Conservation (phyloP, 176 grass and related monocot genomes). For the Hordeum marinum region DNA sequence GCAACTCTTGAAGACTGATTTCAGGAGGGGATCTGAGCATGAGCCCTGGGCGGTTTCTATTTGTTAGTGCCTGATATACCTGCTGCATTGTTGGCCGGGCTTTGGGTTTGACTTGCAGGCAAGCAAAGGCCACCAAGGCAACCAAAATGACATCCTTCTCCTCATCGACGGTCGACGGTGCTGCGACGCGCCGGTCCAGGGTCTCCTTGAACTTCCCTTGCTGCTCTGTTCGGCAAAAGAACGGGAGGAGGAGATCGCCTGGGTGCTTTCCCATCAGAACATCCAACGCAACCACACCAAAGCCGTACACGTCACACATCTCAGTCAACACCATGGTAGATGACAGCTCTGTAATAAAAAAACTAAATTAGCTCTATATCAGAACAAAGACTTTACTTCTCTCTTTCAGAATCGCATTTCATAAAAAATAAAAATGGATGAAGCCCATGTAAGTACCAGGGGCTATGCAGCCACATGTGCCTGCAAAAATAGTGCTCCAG, state of each 20-base stretch:
- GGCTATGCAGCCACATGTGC: conserved; percentile 34
- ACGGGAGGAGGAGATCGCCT: conserved; percentile 6
- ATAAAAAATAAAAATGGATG: background rate
- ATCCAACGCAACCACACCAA: conserved; percentile 17
- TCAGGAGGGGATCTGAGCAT: background rate
- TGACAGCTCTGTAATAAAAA: background rate
- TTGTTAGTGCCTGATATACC: background rate
- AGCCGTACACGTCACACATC: conserved; percentile 25
- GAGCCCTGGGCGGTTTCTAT: background rate
- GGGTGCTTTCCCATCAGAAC: conserved; percentile 27
- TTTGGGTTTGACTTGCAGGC: conserved; percentile 22
- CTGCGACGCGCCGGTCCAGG: background rate
- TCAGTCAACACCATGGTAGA: conserved; percentile 13
- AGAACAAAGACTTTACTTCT: too few relatives aligned
- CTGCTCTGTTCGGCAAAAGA: conserved; percentile 25
- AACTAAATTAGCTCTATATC: background rate
- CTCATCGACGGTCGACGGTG: background rate
- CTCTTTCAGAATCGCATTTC: background rate
- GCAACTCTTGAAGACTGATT: conserved; percentile 11
- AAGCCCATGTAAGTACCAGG: background rate
- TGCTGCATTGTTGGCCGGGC: conserved; percentile 28
- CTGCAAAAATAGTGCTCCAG: conserved; percentile 26
- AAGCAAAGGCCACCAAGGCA: conserved; percentile 11
- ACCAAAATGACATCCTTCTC: conserved; percentile 2
- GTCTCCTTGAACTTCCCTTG: background rate